Evolutionary conservation across 1,284 basidiomycete genomes (phyloP), one percentile per base, ranked within the genome.

Genomic region (Cryptococcus sp.): DNA sequence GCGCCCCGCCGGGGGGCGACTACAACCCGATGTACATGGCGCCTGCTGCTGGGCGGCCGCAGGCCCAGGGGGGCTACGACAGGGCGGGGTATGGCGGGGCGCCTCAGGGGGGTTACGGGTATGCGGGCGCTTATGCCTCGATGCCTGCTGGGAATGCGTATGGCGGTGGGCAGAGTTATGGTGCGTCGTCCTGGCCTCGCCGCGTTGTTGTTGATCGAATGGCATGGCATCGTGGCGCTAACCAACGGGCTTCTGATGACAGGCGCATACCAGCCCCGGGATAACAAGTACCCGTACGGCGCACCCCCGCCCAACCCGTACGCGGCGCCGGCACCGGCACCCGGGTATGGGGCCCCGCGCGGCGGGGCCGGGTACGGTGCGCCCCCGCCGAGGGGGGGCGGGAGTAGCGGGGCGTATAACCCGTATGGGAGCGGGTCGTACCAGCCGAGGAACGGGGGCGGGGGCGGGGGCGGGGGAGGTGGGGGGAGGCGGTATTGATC

Each of bases 291-390:
- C 12, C 18, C 52, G 18, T 57, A 55, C 37, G 55, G 48, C 37
- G 53, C 51, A 4, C 52, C 57, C 1, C 50, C 53, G 3, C 54
- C 40, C 11, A 53, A 46, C 24, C 52, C 53, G 2, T 64, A 62
- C 42, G 57, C 50, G 21, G 55, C 57, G 20, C 55, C 65, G 2
- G 59, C 60, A 23, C 55, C 65, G 2, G 59, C 60, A 52, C 50
- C 62, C 16, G 50, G 28, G 13, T 53, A 57, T 38, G 21, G n/a
- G 40, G 52, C 50, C 16, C 49, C 55, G 6, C 60, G 60, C 43
- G 57, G 56, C 11, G 63, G 60, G 20, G 47, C 36, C 6, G 43
- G 43, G 11, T 60, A 60, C 39, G 57, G 56, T 23, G 48, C 46
- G n/a, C 52, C 52, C 13, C 43, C 52, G 37, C 44, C 52, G 24